Evolutionary conservation across 2,329 filamentous ascomycete genomes (phyloP).

Genomic region (Chrysoporthe deuterocubensis): DNA sequence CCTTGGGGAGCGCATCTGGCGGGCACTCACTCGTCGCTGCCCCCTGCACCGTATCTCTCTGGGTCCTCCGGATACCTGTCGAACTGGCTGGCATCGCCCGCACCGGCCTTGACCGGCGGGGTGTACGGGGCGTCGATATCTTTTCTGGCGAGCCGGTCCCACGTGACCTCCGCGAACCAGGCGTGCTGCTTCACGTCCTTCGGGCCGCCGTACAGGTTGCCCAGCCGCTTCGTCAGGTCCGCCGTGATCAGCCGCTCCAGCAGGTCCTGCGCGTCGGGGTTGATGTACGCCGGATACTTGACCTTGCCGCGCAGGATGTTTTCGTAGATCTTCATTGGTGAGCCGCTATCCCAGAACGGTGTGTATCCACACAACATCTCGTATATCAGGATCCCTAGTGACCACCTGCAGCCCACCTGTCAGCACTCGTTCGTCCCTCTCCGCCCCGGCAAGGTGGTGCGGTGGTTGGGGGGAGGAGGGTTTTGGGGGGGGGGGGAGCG

Average conservation of each 20-base stretch:
- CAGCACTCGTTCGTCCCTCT: conserved; percentile 13
- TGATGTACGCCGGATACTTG: conserved; percentile 96
- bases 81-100: conserved; percentile 95
- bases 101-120: conserved; percentile 89
- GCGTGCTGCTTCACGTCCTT: conserved; percentile 93
- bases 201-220: conserved; percentile 88
- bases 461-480: no score
- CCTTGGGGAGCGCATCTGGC: not conserved
- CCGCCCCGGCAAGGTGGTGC: not conserved
- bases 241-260: conserved; percentile 91
- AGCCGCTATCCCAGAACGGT: conserved; percentile 97
- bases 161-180: conserved; percentile 98
- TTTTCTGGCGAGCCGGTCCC: conserved; percentile 91
- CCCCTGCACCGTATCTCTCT: conserved; percentile 81
- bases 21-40: conserved; percentile 77
- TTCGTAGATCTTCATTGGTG: conserved; percentile 99
- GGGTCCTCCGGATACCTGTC: conserved; percentile 98
- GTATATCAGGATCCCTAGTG: conserved; percentile 95
- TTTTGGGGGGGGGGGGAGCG: conserved; percentile 27
- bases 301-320: conserved; percentile 96
- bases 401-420: conserved; percentile 74
- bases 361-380: conserved; percentile 99
- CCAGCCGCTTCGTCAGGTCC: conserved; percentile 91
- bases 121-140: conserved; percentile 99
- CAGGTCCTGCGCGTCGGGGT: conserved; percentile 90